These are phyloP conservation scores for Albifimbria verrucaria DNA, from an alignment of 2,329 filamentous ascomycete genomes.

Conservation along the genomic window DNA sequence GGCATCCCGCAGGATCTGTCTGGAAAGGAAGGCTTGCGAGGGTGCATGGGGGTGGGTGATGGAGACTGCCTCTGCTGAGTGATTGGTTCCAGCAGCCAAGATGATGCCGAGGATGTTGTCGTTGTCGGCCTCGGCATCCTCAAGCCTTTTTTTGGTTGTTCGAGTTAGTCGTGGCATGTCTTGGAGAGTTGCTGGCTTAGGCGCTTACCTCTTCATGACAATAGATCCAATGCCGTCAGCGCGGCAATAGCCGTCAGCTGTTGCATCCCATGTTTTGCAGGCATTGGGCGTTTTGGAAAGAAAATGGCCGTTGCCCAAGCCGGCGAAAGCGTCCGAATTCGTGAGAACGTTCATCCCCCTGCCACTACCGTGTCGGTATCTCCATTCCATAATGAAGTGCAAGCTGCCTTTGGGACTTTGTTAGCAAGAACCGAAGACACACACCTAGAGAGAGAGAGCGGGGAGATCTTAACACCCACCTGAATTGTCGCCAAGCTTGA, in stretches of 20 bases:
- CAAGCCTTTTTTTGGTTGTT: no score
- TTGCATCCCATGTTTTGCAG: constrained; percentile 50
- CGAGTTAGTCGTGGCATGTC: no score
- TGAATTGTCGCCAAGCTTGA: constrained; percentile 71
- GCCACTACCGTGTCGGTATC: constrained; percentile 81
- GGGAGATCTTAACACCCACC: no score
- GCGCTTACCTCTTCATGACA: constrained; percentile 47
- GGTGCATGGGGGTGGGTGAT: constrained; percentile 69
- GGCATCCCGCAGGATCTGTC: constrained; percentile 65
- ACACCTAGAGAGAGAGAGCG: no score
- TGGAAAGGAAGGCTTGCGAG: constrained; percentile 60
- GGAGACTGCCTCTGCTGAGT: constrained; percentile 66
- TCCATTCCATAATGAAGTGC: constrained; percentile 64
- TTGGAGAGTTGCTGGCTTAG: no score
- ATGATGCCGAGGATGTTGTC: constrained; percentile 66
- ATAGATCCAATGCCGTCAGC: constrained; percentile 46
- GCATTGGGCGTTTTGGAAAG: constrained; percentile 45
- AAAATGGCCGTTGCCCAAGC: constrained; percentile 63
- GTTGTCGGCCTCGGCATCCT: constrained; percentile 49
- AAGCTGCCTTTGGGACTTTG: no score
- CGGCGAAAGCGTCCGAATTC: no score
- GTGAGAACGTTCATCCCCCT: constrained; percentile 67
- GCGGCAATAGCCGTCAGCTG: constrained; percentile 57
- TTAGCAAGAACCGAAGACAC: no score
- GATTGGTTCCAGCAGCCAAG: constrained; percentile 62